Evolutionary conservation across 2,329 filamentous ascomycete species (phyloP).

Genomic region (Pseudopyrenochaeta lycopersici): DNA sequence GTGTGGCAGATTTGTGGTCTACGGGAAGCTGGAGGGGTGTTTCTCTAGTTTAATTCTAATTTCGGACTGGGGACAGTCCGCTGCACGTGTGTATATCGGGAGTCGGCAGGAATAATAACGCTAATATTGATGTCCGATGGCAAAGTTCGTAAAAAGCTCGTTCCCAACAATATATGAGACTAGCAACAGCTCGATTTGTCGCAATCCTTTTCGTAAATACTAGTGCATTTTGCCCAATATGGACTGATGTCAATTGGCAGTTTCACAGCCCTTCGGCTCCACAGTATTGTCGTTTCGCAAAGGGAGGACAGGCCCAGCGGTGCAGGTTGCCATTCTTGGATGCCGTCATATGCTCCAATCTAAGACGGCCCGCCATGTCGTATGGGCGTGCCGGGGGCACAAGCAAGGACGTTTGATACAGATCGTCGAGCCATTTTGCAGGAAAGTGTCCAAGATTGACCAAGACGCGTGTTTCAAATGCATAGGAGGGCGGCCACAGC

Average conservation of each 20-base stretch:
- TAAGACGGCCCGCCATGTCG: not conserved
- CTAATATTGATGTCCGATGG: not conserved
- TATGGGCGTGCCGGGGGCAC: not conserved
- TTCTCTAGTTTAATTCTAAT: constrained; percentile 19
- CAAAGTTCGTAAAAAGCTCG: not conserved
- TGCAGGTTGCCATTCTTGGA: not conserved
- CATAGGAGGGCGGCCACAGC: not conserved
- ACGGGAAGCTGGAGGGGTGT: constrained; percentile 1
- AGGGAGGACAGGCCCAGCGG: not conserved
- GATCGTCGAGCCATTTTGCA: constrained; percentile 5
- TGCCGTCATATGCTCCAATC: constrained; percentile 2
- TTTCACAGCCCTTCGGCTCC: not conserved
- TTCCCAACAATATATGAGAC: not conserved
- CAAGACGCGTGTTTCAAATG: constrained; percentile 18
- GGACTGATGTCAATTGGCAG: not conserved
- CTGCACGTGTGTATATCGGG: constrained; percentile 14
- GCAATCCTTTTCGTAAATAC: not conserved
- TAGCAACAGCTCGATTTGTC: not conserved
- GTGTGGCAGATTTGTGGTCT: not conserved
- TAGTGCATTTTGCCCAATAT: not conserved
- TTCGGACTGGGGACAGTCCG: not conserved
- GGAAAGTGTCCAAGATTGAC: constrained; percentile 6
- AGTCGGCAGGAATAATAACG: not conserved
- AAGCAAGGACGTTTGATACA: constrained; percentile 6
- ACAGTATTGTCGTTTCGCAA: not conserved